Evolutionary conservation across 2,329 filamentous ascomycete species (phyloP), one percentile per base, ranked within the genome.

Genomic region (Pestalotiopsis sp.): DNA sequence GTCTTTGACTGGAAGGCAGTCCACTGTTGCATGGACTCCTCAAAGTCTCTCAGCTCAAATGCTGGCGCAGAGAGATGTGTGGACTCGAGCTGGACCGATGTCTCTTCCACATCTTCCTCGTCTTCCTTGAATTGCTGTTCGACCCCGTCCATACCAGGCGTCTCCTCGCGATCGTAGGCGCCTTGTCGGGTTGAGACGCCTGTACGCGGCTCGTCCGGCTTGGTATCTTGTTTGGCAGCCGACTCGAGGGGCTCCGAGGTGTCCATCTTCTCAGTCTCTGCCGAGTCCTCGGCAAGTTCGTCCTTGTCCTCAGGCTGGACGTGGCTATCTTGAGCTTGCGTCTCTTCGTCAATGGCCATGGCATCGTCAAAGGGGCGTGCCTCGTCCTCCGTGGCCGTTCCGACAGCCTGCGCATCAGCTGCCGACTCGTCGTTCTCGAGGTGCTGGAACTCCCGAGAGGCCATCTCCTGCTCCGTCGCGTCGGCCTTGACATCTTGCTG

Each of bases 361-460:
- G 92, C 89, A 72, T 98, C 92, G 75, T 98, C 93, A 66, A 99
- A 86, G 6, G 92, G 91, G 72, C 90, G 91, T 2, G 92, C 92
- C 77, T 98, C 93, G 30, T 99, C 95, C 70, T 97, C 92, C 11
- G 89, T 92, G 4, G 95, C 93, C 52, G 92, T 91, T 40, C 96
- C 97, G 75, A 99, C 87, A 14, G 96, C 96, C 80, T 99, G 96
- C 1, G 94, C 90, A 67, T 98, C 94, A n/a, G 92, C 88, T 66
- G 91, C 86, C 35, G 90, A 88, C 38, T 96, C 88, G 69, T 98
- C 93, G 71, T 98, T 90, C 69, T 92, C 91, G 3, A 98, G 84
- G 80, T 99, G 96, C 81, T 98, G 94, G 76, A 98, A 98, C 76
- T 98, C 94, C n/a, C 88, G 88, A n/a, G 89, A 84, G 68, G 92